These are phyloP conservation scores for Candida sp. DNA, from an alignment of 1,139 yeast genomes.

Conservation along the genomic window DNA sequence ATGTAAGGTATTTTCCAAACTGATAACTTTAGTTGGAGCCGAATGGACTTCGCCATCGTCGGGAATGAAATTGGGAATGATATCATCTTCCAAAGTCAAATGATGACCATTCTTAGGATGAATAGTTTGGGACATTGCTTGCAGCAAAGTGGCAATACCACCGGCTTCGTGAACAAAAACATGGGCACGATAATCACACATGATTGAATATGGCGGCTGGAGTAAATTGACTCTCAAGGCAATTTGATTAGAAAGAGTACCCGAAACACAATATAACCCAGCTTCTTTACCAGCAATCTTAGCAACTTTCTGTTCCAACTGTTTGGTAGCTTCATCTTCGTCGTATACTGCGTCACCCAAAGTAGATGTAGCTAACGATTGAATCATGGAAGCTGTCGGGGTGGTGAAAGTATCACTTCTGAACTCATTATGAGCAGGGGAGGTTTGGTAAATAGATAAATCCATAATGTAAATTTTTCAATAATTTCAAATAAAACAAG, in stretches of 20 bases:
- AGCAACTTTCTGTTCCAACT: constrained; percentile 33
- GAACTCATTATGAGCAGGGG: constrained; percentile 36
- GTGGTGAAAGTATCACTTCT: constrained; percentile 48
- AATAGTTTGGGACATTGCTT: constrained; percentile 43
- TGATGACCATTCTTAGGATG: constrained; percentile 34
- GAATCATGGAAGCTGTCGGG: constrained; percentile 39
- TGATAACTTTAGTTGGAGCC: constrained; percentile 45
- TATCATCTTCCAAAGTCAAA: constrained; percentile 38
- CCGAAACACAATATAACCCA: constrained; percentile 42
- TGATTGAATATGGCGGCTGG: constrained; percentile 44
- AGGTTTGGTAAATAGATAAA: constrained; percentile 11
- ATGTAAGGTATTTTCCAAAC: constrained; percentile 45
- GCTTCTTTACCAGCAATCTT: constrained; percentile 39
- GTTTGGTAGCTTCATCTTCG: constrained; percentile 35
- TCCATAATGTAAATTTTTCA: neutral
- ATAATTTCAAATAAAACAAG: no score
- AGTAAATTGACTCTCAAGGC: constrained; percentile 36
- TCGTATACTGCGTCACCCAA: constrained; percentile 45
- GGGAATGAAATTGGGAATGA: constrained; percentile 35
- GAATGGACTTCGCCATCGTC: constrained; percentile 48
- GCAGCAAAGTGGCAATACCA: constrained; percentile 43
- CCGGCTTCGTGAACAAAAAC: constrained; percentile 43
- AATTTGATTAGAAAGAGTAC: constrained; percentile 45
- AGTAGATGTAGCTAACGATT: constrained; percentile 22
- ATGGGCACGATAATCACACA: constrained; percentile 41